Percentiles rank a stretch among this genome's conserved stretches.
Conservation (phyloP, 2,329 filamentous ascomycete genomes). For the Trichoderma gracile region DNA sequence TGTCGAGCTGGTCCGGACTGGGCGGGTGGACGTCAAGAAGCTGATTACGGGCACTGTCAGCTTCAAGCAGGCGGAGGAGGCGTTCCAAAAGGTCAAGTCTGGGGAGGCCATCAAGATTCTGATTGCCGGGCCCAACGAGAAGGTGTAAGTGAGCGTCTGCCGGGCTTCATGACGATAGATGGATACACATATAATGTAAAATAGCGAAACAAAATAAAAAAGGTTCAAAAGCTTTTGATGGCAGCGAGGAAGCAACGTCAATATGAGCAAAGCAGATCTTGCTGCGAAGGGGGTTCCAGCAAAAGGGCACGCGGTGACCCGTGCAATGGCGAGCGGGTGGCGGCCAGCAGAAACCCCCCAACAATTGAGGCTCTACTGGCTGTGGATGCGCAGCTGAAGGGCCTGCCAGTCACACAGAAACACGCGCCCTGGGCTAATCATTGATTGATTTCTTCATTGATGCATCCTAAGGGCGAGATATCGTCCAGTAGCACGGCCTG, state of each 20-base stretch:
- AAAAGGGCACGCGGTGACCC: background rate
- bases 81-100: conserved; percentile 82
- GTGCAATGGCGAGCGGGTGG: conserved; percentile 4
- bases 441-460: too few relatives aligned
- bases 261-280: background rate
- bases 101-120: conserved; percentile 75
- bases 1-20: conserved; percentile 71
- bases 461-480: background rate
- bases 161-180: background rate
- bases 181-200: background rate
- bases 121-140: conserved; percentile 64
- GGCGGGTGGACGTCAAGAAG: conserved; percentile 77
- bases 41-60: conserved; percentile 75
- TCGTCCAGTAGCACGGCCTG: too few relatives aligned
- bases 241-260: background rate
- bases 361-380: conserved; percentile 21
- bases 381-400: conserved; percentile 10
- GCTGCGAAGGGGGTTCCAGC: background rate
- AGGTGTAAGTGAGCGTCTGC: conserved; percentile 9
- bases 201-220: conserved; percentile 7
- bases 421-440: background rate
- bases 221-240: background rate
- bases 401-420: conserved; percentile 12
- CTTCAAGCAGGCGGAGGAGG: conserved; percentile 80
- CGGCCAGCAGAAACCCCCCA: conserved; percentile 11